These are phyloP conservation scores for Trametes punicea DNA, from an alignment of 768 basidiomycete genomes.

Conservation along the genomic window DNA sequence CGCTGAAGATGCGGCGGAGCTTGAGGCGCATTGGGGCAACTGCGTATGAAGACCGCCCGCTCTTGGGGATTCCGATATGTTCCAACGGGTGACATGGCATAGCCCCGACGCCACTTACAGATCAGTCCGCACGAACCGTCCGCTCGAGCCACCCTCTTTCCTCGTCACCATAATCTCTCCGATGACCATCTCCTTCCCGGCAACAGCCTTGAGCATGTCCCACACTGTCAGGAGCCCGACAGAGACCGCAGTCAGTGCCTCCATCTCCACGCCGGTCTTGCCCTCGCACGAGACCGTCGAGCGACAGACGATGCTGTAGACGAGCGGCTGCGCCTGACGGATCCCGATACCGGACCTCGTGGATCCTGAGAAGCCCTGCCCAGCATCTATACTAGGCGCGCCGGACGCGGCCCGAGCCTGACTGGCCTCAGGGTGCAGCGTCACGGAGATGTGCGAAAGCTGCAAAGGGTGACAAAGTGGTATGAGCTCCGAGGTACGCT, in stretches of 20 bases:
- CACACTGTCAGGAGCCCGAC: conserved; percentile 79
- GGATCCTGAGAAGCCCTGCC: conserved; percentile 2
- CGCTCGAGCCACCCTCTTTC: conserved; percentile 75
- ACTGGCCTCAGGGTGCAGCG: conserved; percentile 45
- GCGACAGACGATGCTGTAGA: conserved; percentile 54
- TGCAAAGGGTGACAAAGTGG: conserved; percentile 86
- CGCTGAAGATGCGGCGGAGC: background rate
- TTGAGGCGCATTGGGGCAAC: background rate
- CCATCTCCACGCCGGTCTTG: conserved; percentile 91
- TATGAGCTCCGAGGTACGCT: conserved; percentile 79
- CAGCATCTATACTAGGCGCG: conserved; percentile 9
- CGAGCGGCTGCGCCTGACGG: conserved; percentile 11
- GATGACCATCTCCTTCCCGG: conserved; percentile 85
- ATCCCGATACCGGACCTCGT: conserved; percentile 18
- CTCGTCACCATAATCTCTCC: conserved; percentile 57
- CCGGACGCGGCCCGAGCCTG: conserved; percentile 17
- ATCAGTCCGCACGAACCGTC: conserved; percentile 50
- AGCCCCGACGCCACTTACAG: conserved; percentile 10
- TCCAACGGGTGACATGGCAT: background rate
- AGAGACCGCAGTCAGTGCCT: conserved; percentile 83
- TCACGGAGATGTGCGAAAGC: conserved; percentile 67
- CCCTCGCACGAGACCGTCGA: conserved; percentile 75
- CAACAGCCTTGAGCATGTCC: conserved; percentile 92
- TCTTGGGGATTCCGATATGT: background rate
- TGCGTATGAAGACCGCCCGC: background rate